A percentile compares a stretch with the other conserved stretches of the same genome.
Conservation (phyloP, 495 filamentous ascomycete genomes). For the Hypoxylon intermedium region DNA sequence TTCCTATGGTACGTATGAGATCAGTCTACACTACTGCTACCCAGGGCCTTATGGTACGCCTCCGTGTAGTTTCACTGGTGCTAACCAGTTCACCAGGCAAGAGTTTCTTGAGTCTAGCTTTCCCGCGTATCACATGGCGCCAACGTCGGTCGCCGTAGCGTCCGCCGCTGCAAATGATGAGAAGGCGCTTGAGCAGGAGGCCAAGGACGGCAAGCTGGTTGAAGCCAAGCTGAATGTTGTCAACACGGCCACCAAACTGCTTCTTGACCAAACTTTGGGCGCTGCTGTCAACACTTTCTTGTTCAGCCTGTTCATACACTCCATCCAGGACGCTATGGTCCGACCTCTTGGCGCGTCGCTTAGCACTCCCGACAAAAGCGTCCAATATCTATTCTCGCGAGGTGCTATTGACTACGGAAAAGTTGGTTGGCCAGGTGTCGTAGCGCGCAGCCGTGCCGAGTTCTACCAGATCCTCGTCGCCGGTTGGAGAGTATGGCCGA, state of each 20-base stretch:
- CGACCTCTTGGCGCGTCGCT: constrained; percentile 20
- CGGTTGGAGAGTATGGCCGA: constrained; percentile 81
- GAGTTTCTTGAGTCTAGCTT: constrained; percentile 59
- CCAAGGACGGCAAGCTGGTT: constrained; percentile 48
- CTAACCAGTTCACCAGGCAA: constrained; percentile 49
- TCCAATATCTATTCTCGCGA: constrained; percentile 26
- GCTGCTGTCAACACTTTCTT: constrained; percentile 77
- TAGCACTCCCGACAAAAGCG: constrained; percentile 36
- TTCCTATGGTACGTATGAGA: constrained; percentile 74
- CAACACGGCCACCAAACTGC: constrained; percentile 82
- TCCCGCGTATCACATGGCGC: constrained; percentile 49
- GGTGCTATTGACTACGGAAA: constrained; percentile 40
- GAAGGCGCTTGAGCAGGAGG: constrained; percentile 51
- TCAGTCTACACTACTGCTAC: not conserved
- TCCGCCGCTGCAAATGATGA: constrained; percentile 51
- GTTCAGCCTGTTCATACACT: constrained; percentile 63
- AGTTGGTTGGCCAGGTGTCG: constrained; percentile 46
- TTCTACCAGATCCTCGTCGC: constrained; percentile 75
- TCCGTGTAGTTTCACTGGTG: not conserved
- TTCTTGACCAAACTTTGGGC: constrained; percentile 81
- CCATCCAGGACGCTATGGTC: constrained; percentile 50
- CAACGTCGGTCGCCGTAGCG: constrained; percentile 44
- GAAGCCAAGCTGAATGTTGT: constrained; percentile 64
- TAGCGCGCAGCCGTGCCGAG: constrained; percentile 55
- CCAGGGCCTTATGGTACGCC: not conserved